phyloP scores from a whole-genome alignment of 805 yeast genomes.

The Hanseniaspora valbyensis region DNA sequence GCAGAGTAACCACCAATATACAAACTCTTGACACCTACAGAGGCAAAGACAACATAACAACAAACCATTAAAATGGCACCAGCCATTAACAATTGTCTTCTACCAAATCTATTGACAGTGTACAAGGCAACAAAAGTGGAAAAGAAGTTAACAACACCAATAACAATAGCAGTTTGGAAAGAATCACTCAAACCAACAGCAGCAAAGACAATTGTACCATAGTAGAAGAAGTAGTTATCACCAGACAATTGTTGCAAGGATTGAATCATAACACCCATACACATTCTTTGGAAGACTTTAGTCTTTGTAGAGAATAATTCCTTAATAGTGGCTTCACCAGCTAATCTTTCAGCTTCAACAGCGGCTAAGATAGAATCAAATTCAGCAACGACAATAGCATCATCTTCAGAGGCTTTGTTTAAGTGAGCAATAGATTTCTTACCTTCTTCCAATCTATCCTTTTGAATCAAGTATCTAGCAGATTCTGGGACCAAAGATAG shows the following conservation, averaged over 20 bases:
- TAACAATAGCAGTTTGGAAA: constrained; percentile 46
- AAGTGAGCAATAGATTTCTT: constrained; percentile 47
- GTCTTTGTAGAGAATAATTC: constrained; percentile 60
- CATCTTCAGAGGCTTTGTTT: constrained; percentile 45
- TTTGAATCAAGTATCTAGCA: constrained; percentile 54
- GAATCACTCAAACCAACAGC: constrained; percentile 53
- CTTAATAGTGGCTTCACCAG: constrained; percentile 57
- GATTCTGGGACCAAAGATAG: constrained; percentile 58
- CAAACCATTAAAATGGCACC: constrained; percentile 41
- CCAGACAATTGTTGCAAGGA: constrained; percentile 61
- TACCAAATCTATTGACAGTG: constrained; percentile 46
- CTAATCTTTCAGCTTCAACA: constrained; percentile 47
- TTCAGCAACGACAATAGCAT: constrained; percentile 46
- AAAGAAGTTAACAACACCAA: constrained; percentile 51
- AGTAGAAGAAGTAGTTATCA: constrained; percentile 57
- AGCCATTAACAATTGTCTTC: constrained; percentile 37
- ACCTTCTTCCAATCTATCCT: constrained; percentile 50
- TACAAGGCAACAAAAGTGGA: constrained; percentile 46
- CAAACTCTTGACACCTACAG: constrained; percentile 46
- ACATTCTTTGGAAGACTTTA: constrained; percentile 38
- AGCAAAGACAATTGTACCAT: constrained; percentile 52
- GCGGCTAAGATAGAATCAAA: constrained; percentile 48
- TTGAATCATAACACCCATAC: constrained; percentile 47
- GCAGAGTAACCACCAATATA: constrained; percentile 35
- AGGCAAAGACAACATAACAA: constrained; percentile 42